These are phyloP conservation scores for Podila epicladia DNA, from an alignment of 192 early-diverging fungal species.

Conservation along the genomic window DNA sequence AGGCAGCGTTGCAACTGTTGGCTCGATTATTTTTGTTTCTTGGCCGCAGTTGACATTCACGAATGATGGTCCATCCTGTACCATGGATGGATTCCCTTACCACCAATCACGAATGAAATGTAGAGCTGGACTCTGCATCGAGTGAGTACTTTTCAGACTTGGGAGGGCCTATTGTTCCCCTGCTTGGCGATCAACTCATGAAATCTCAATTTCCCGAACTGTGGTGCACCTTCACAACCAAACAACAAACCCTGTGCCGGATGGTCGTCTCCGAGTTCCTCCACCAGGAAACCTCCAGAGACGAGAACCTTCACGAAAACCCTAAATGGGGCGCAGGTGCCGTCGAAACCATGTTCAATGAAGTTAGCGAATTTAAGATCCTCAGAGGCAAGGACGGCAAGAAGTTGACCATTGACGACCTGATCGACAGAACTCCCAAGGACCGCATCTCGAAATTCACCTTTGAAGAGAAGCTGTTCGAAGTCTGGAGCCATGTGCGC, in stretches of 20 bases:
- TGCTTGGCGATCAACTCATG: not conserved
- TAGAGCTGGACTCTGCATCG: not conserved
- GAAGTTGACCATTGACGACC: conserved; percentile 7
- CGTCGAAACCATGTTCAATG: conserved; percentile 10
- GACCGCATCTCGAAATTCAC: conserved; percentile 10
- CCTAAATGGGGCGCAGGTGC: conserved; percentile 16
- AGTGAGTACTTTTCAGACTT: conserved; percentile 15
- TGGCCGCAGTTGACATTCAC: not conserved
- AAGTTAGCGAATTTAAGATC: conserved; percentile 6
- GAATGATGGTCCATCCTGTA: not conserved
- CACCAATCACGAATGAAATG: conserved; percentile 2
- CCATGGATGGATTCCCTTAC: not conserved
- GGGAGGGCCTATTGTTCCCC: conserved; percentile 12
- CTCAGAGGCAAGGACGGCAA: not conserved
- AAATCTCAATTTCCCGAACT: not conserved
- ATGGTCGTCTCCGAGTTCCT: conserved; percentile 13
- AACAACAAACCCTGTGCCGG: conserved; percentile 9
- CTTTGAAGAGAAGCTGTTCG: conserved; percentile 15
- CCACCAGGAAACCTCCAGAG: not conserved
- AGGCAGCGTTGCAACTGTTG: not conserved
- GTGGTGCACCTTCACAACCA: conserved; percentile 8
- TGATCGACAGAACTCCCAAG: conserved; percentile 16
- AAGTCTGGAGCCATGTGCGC: not conserved
- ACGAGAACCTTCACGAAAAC: not conserved
- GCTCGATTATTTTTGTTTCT: no score